phyloP scores from a whole-genome alignment of 768 basidiomycete species.

The Panaeolus papilionaceus region DNA sequence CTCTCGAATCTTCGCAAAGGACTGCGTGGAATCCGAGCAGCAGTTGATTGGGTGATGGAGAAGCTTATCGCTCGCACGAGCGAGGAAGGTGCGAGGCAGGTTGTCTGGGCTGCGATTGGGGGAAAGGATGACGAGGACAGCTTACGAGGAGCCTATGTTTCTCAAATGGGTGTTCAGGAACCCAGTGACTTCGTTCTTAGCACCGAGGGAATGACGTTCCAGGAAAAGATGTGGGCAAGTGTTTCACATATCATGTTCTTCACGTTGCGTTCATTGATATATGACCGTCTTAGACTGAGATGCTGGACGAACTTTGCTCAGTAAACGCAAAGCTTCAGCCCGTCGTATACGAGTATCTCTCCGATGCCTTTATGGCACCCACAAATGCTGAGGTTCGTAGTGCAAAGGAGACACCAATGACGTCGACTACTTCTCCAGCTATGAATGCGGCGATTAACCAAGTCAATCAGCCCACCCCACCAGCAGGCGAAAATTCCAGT shows the following conservation, averaged over 20 bases:
- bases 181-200: conserved; percentile 37
- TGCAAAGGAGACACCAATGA: not conserved
- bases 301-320: conserved; percentile 24
- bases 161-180: conserved; percentile 31
- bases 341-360: not conserved
- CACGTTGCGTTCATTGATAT: not conserved
- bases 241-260: not conserved
- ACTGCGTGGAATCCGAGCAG: conserved; percentile 24
- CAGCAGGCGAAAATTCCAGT: not conserved
- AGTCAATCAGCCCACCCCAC: too few species aligned
- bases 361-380: not conserved
- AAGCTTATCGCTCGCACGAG: conserved; percentile 41
- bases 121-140: conserved; percentile 23
- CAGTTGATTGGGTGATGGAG: conserved; percentile 36
- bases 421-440: not conserved
- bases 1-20: conserved; percentile 39
- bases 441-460: not conserved
- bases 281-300: conserved; percentile 22
- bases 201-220: conserved; percentile 31
- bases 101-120: conserved; percentile 40
- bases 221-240: conserved; percentile 40
- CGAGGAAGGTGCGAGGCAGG: conserved; percentile 44
- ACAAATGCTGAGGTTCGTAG: not conserved
- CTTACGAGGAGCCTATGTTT: conserved; percentile 38
- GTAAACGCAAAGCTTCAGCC: conserved; percentile 24